These are phyloP conservation scores for Trichosporon inkin DNA, from an alignment of 1,284 basidiomycete genomes.

Conservation along the genomic window DNA sequence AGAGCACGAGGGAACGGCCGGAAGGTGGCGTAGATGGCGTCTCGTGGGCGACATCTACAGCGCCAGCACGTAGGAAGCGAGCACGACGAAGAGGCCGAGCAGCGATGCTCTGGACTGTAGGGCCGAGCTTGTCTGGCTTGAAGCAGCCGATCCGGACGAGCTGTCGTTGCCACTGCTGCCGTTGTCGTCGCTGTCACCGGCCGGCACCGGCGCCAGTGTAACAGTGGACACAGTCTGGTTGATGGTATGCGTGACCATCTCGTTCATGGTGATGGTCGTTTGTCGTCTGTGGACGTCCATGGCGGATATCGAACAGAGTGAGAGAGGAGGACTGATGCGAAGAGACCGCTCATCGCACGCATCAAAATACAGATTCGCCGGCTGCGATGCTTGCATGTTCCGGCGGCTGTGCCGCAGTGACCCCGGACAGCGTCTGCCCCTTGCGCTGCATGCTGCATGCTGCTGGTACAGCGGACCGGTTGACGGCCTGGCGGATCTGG, in stretches of 20 bases:
- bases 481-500: no score
- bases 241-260: neutral
- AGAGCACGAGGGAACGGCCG: no score
- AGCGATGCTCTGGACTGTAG: neutral
- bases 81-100: neutral
- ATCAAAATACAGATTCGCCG: no score
- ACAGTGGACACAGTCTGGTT: conserved; percentile 2
- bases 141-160: no score
- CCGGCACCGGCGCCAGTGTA: neutral
- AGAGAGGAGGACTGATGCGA: neutral
- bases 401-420: no score
- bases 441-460: no score
- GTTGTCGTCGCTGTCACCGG: neutral
- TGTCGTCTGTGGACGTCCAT: neutral
- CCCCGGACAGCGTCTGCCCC: no score
- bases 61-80: neutral
- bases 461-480: no score
- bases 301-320: neutral
- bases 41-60: neutral
- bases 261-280: neutral
- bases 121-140: neutral
- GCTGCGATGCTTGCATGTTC: no score
- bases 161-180: no score
- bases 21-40: neutral
- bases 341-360: no score